Evolutionary conservation across 2,329 filamentous ascomycete genomes (phyloP).

Genomic region (Penicillium sp.): DNA sequence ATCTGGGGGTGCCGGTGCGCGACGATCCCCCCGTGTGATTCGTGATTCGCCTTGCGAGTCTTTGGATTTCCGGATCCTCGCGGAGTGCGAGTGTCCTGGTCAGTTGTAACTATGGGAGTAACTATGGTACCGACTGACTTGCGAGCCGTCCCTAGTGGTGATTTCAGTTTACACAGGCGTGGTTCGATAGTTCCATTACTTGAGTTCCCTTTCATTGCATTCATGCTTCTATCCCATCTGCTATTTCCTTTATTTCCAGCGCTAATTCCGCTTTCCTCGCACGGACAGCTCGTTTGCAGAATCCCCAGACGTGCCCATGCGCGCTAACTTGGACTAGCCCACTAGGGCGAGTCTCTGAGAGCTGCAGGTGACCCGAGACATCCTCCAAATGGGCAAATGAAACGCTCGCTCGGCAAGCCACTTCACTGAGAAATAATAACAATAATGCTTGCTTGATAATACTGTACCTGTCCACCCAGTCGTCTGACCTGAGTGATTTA

Average conservation of each 20-base stretch:
- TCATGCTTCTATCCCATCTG: too few species aligned
- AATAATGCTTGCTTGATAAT: conserved; percentile 3
- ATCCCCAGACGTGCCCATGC: conserved; percentile 26
- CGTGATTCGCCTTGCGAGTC: conserved; percentile 2
- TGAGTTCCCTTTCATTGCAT: too few species aligned
- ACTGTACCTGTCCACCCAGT: not conserved
- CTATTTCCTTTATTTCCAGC: too few species aligned
- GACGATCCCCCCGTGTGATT: conserved; percentile 14
- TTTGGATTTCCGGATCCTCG: conserved; percentile 1
- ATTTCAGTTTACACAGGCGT: not conserved
- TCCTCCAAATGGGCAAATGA: conserved; percentile 26
- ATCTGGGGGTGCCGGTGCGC: conserved; percentile 16
- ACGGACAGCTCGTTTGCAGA: conserved; percentile 32
- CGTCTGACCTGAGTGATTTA: conserved; percentile 6
- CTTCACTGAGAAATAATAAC: conserved; percentile 5
- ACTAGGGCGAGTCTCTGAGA: conserved; percentile 24
- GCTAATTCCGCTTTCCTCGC: conserved; percentile 14
- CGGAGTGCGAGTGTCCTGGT: not conserved
- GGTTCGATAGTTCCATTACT: too few species aligned
- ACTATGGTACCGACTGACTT: conserved; percentile 2
- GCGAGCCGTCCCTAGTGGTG: conserved; percentile 2
- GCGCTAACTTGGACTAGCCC: conserved; percentile 19
- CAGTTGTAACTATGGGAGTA: not conserved
- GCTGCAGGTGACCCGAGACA: conserved; percentile 31
- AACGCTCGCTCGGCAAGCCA: conserved; percentile 18